Base-by-base conservation (phyloP, 345 rosid genomes). In the Nasturtium officinale region DNA sequence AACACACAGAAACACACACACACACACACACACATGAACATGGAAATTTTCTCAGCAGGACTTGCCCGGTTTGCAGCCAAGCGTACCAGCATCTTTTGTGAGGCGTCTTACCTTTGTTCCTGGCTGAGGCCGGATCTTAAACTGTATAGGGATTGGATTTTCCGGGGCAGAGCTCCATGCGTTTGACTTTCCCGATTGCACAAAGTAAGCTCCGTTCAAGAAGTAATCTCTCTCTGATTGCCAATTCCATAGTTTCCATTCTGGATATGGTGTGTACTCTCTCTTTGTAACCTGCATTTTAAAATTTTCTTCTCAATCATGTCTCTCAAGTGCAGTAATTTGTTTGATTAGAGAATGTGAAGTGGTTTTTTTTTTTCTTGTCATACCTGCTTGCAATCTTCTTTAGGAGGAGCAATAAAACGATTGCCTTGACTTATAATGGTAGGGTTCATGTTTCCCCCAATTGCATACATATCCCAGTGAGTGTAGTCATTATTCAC, bases 401-500 rank as follows among this genome's bases (percentile, higher is more conserved):
- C 16, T 2, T 61, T 23, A 5, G 81, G 81, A 25, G 94, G 91
- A 64, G 94, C 96, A 57, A 83, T 82, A 86, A 84, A 90, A 11
- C 96, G 82, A 55, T 90, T 90, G 57, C 94, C 96, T 73, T 88
- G 87, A 69, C 96, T 88, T 66, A 90, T 73, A 75, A 90, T 86
- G 65, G 90, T 88, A 17, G 94, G 94, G 20, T 60, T 33, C 21
- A 37, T 33, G 77, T 88, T 90, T 26, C 94, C 96, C 28, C 94
- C 91, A 17, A 90, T 85, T 52, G 91, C 90, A 30, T 88, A 90
- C 87, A 76, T 86, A 23, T 64, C 53, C 93, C 93, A 90, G 48
- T 88, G 94, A 58, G 93, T 86, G 76, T 88, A 88, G 83, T 90
- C 96, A 68, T 90, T 90, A 76, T 90, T 90, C 38, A 86, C 94